Evolutionary conservation across 768 basidiomycete species (phyloP), one percentile per base, ranked within the genome.

Genomic region (Termitomyces sp.): DNA sequence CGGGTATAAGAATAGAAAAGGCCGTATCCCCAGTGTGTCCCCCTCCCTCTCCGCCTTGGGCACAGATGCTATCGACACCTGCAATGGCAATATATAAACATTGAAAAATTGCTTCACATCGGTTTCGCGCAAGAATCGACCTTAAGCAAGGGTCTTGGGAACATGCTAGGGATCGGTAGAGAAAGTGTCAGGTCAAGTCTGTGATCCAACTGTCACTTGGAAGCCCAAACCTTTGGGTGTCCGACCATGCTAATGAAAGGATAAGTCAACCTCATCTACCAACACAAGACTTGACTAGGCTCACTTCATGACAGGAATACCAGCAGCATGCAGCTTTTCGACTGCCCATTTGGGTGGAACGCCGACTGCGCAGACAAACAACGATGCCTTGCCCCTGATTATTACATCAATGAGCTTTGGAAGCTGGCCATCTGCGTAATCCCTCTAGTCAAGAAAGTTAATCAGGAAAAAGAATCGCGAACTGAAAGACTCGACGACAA

Each of bases 1-100:
- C 85, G 9, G 92, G 93, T 55, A 94, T 89, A 36, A 95, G 83
- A 63, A 94, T 82, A 11, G 89, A 90, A 70, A 91, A 91, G 1
- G 90, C 82, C 11, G 83, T 91, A 57, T 92, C 88, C 45, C 94
- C 91, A 0, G 93, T 94, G 75, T 94, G 93, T 12, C 92, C 93
- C 32, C 93, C 92, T 20, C 92, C 93, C 73, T 94, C 92, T 17
- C 91, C 91, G 38, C 89, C 90, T 71, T 92, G 92, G 1, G 91
- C 92, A 69, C 93, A 92, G 51, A 96, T 93, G 62, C 95, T 85
- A 66, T 96, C 93, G 15, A 94, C 91, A n/a, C 92, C 91, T 81
- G 66, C 25, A 25, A 25, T 25, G 25, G 25, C 25, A 25, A 25
- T 25, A 25, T 25, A 25, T 1, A 25, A 25, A 25, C 25, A 25